phyloP scores from a whole-genome alignment of 495 filamentous ascomycete species.

The Cenococcum geophilum region DNA sequence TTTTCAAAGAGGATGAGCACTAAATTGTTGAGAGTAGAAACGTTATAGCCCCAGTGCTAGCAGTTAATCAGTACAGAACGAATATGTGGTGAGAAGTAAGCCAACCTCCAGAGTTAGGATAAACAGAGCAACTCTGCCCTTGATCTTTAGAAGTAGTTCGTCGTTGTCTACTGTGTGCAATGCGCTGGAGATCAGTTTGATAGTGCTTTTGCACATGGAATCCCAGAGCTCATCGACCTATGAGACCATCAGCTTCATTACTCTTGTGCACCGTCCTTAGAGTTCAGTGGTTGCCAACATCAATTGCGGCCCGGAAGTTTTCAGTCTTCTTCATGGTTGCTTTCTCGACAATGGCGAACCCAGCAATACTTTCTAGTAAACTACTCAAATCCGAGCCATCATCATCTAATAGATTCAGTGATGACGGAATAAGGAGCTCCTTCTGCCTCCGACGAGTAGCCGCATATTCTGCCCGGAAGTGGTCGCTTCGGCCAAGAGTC shows the following conservation, averaged over 20 bases:
- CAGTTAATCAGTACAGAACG: neutral
- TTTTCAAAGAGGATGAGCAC: constrained; percentile 82
- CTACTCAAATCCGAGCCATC: constrained; percentile 73
- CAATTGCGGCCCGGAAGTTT: constrained; percentile 71
- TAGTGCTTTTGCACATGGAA: constrained; percentile 87
- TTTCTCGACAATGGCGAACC: constrained; percentile 94
- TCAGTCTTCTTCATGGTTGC: constrained; percentile 83
- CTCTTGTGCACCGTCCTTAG: neutral
- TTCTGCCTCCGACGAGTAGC: constrained; percentile 85
- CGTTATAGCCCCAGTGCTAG: constrained; percentile 72
- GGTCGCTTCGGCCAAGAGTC: constrained; percentile 84
- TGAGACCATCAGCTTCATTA: neutral
- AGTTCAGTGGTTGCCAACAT: constrained; percentile 49
- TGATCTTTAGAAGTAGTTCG: constrained; percentile 81
- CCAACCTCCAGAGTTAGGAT: constrained; percentile 93
- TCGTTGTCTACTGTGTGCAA: constrained; percentile 73
- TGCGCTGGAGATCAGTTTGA: constrained; percentile 70
- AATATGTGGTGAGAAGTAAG: neutral
- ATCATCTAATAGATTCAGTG: constrained; percentile 62
- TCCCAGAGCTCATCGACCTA: constrained; percentile 97
- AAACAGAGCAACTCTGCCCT: constrained; percentile 85
- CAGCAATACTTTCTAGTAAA: constrained; percentile 85
- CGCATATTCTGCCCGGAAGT: constrained; percentile 84
- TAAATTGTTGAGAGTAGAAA: constrained; percentile 73
- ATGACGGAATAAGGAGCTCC: constrained; percentile 72